Percentiles rank a stretch among this genome's conserved stretches.
Conservation (phyloP, 2,329 filamentous ascomycete genomes). For the Cladosporium halotolerans region DNA sequence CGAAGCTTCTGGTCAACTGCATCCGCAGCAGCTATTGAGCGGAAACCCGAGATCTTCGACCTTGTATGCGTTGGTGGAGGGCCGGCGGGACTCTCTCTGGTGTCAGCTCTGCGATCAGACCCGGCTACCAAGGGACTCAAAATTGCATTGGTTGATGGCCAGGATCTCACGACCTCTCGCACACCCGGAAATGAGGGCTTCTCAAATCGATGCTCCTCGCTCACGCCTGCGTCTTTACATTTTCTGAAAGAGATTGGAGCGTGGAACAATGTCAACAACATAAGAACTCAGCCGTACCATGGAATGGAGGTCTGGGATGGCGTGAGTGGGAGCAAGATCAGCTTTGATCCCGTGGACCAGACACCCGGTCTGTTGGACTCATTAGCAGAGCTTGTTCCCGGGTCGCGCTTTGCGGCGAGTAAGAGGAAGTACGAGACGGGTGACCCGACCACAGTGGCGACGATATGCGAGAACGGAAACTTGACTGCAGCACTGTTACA, state of each 20-base stretch:
- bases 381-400: slow-evolving; percentile 25
- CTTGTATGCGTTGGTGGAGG: slow-evolving; percentile 88
- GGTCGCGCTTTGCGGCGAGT: slow-evolving; percentile 19
- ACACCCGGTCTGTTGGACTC: slow-evolving; percentile 21
- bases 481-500: slow-evolving; percentile 68
- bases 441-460: slow-evolving; percentile 58
- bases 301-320: slow-evolving; percentile 99
- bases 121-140: slow-evolving; percentile 60
- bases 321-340: slow-evolving; percentile 76
- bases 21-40: slow-evolving; percentile 5
- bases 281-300: slow-evolving; percentile 78
- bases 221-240: slow-evolving; percentile 80
- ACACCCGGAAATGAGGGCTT: slow-evolving; percentile 65
- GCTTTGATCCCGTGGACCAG: slow-evolving; percentile 51
- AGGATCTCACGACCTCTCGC: slow-evolving; percentile 67
- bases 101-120: slow-evolving; percentile 33
- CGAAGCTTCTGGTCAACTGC: slow-evolving; percentile 21
- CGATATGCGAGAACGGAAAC: slow-evolving; percentile 95
- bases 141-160: slow-evolving; percentile 83
- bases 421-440: slow-evolving; percentile 19
- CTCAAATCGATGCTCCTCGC: slow-evolving; percentile 91
- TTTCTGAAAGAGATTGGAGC: slow-evolving; percentile 76
- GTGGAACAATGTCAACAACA: slow-evolving; percentile 68
- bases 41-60: slow-evolving; percentile 73
- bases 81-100: slow-evolving; percentile 72